phyloP scores from a whole-genome alignment of 2,329 filamentous ascomycete species.

The Phoma sp. region DNA sequence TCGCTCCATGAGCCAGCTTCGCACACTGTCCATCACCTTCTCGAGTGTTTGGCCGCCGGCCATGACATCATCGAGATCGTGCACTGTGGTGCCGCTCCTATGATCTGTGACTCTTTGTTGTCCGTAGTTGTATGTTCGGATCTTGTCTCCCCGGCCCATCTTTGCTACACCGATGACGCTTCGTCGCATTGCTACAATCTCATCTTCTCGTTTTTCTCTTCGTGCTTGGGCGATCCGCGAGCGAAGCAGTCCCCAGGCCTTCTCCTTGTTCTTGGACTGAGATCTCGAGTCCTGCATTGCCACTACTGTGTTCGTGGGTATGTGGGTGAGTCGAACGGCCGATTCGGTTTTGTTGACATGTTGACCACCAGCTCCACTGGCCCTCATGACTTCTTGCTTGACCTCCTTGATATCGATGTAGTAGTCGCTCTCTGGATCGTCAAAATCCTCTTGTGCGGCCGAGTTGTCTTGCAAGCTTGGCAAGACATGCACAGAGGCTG shows the following conservation, averaged over 20 bases:
- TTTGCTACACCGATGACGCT: conserved; percentile 79
- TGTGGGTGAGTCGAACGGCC: conserved; percentile 89
- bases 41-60: conserved; percentile 76
- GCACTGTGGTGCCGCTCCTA: conserved; percentile 77
- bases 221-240: conserved; percentile 81
- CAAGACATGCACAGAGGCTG: conserved; percentile 89
- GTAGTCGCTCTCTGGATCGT: conserved; percentile 90
- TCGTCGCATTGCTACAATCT: conserved; percentile 75
- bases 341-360: conserved; percentile 99
- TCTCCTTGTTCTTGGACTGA: conserved; percentile 86
- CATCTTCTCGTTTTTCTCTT: conserved; percentile 83
- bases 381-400: conserved; percentile 85
- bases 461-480: conserved; percentile 75
- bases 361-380: conserved; percentile 90
- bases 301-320: conserved; percentile 85
- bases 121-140: conserved; percentile 85
- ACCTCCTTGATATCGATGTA: conserved; percentile 88
- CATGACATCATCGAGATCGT: conserved; percentile 82
- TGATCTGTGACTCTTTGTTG: conserved; percentile 90
- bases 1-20: conserved; percentile 74
- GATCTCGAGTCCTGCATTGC: conserved; percentile 93
- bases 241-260: conserved; percentile 85
- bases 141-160: conserved; percentile 91
- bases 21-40: conserved; percentile 78
- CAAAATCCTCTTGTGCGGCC: conserved; percentile 64